Percentiles rank a stretch among this genome's conserved stretches.
Conservation (phyloP, 257 asterid genomes). For the Solanum etuberosum region DNA sequence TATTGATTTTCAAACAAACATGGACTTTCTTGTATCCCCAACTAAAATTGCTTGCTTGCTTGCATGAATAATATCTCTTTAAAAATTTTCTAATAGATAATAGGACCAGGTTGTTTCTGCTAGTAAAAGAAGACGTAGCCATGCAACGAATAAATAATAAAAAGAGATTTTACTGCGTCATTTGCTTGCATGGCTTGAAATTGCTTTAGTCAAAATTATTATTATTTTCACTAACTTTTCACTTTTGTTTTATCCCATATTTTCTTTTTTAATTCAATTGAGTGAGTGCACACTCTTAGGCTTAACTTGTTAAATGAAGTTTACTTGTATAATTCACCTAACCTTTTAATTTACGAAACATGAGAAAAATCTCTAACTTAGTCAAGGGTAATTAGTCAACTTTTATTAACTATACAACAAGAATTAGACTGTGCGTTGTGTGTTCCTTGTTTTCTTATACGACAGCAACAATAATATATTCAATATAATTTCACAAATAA, state of each 20-base stretch:
- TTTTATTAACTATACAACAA: neutral
- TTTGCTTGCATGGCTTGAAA: neutral
- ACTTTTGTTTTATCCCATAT: neutral
- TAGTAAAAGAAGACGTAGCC: neutral
- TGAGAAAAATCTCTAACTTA: neutral
- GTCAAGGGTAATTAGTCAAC: neutral
- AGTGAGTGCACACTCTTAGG: neutral
- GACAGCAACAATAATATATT: neutral
- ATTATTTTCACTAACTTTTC: neutral
- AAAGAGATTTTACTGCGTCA: neutral
- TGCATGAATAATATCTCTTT: neutral
- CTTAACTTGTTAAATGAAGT: neutral
- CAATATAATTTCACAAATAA: no score
- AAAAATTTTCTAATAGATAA: neutral
- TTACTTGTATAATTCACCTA: neutral
- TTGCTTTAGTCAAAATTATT: neutral
- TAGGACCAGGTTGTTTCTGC: neutral
- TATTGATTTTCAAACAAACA: neutral
- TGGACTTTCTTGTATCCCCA: neutral
- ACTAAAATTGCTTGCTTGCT: neutral
- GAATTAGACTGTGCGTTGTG: neutral
- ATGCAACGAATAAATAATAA: neutral
- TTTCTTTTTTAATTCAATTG: neutral
- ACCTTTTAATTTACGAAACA: neutral
- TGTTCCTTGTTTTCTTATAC: neutral